A percentile compares a stretch with the other conserved stretches of the same genome.
Evolutionary conservation across 2,329 filamentous ascomycete species (phyloP).

Genomic region (Xylariaceae sp.): DNA sequence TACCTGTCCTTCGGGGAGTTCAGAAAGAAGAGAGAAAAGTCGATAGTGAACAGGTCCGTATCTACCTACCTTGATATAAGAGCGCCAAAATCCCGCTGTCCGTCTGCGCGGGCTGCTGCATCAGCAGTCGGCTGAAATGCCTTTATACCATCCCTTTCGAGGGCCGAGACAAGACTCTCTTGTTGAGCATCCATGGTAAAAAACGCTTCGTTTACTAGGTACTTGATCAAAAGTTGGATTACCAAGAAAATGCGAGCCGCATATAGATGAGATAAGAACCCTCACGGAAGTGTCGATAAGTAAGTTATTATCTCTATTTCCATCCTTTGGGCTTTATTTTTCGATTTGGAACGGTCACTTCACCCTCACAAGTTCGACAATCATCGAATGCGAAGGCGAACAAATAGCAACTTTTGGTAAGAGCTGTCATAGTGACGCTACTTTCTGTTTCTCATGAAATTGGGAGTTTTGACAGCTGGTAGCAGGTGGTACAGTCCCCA

Average conservation of each 20-base stretch:
- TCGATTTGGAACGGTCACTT: neutral
- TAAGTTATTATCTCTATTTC: no score
- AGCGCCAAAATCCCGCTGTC: constrained; percentile 51
- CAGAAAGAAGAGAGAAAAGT: constrained; percentile 29
- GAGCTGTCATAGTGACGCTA: no score
- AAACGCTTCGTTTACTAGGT: constrained; percentile 12
- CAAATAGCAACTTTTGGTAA: no score
- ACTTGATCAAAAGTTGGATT: no score
- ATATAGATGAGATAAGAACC: no score
- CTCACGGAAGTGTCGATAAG: no score
- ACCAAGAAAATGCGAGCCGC: no score
- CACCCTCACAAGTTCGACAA: neutral
- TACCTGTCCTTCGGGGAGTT: constrained; percentile 51
- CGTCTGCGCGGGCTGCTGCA: constrained; percentile 40
- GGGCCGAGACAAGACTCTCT: constrained; percentile 41
- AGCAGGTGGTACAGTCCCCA: no score
- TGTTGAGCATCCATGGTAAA: constrained; percentile 24
- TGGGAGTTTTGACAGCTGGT: no score
- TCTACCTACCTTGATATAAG: constrained; percentile 55
- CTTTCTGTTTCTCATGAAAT: no score
- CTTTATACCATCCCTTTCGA: constrained; percentile 49
- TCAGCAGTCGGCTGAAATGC: constrained; percentile 55
- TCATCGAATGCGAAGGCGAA: no score
- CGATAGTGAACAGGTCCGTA: constrained; percentile 16
- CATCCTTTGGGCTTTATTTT: no score